These are phyloP conservation scores for Verbascum thapsus DNA, from an alignment of 257 asterid genomes.

Conservation along the genomic window DNA sequence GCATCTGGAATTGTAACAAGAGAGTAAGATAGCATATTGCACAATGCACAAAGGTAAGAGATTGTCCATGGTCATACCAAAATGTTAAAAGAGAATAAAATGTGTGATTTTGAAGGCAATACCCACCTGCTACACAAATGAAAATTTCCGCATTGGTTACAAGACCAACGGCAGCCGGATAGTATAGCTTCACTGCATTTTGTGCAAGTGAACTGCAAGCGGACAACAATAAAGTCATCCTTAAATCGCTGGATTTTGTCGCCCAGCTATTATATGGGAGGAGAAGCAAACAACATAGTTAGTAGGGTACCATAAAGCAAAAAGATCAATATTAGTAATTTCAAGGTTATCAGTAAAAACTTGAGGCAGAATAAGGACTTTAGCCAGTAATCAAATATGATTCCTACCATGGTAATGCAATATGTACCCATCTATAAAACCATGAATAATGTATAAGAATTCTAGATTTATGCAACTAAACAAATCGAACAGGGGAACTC, in stretches of 20 bases:
- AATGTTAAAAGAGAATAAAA: slow-evolving; percentile 17
- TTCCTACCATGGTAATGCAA: neutral
- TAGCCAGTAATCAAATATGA: neutral
- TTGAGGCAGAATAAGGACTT: neutral
- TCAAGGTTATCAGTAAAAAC: neutral
- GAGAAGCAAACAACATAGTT: slow-evolving; percentile 26
- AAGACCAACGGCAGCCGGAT: slow-evolving; percentile 57
- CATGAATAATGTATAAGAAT: neutral
- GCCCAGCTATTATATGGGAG: slow-evolving; percentile 50
- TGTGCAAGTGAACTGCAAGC: slow-evolving; percentile 56
- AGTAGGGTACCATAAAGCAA: neutral
- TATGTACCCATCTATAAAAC: neutral
- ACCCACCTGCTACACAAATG: slow-evolving; percentile 59
- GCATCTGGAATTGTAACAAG: slow-evolving; percentile 49
- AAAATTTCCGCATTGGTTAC: slow-evolving; percentile 58
- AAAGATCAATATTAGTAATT: neutral
- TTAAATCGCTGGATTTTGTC: slow-evolving; percentile 45
- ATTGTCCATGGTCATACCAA: slow-evolving; percentile 7
- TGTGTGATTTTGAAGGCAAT: slow-evolving; percentile 17
- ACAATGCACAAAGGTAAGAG: neutral
- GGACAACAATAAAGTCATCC: slow-evolving; percentile 63
- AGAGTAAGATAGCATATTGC: neutral
- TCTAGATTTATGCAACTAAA: neutral
- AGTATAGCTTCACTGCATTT: slow-evolving; percentile 56
- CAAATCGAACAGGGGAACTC: neutral